A percentile compares a stretch with the other conserved stretches of the same genome.
Conservation (phyloP, 2,329 filamentous ascomycete genomes). For the Penicillium sp. region DNA sequence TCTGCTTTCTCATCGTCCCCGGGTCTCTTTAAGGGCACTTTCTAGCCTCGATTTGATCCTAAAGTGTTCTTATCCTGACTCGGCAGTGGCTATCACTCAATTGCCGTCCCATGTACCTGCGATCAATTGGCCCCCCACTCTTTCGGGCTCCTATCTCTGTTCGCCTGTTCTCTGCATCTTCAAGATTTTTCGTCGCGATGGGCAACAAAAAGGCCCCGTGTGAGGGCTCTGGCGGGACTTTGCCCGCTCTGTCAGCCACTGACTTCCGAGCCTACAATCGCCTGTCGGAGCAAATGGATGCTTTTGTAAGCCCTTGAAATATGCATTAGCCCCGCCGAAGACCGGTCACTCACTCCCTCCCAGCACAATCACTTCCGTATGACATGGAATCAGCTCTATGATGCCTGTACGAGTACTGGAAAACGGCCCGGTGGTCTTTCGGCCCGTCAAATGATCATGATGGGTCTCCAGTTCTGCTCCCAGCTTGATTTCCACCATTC, state of each 20-base stretch:
- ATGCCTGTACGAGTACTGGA: conserved; percentile 55
- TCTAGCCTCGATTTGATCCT: neutral
- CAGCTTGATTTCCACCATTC: conserved; percentile 74
- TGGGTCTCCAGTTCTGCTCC: conserved; percentile 67
- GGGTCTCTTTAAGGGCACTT: neutral
- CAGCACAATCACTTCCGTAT: conserved; percentile 75
- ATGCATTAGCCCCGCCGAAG: neutral
- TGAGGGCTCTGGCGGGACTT: conserved; percentile 20
- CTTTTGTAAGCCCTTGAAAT: conserved; percentile 55
- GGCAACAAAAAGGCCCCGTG: neutral
- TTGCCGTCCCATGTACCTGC: conserved; percentile 21
- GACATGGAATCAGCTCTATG: conserved; percentile 70
- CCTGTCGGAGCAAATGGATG: conserved; percentile 72
- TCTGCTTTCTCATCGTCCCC: conserved; percentile 15
- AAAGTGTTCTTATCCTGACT: neutral
- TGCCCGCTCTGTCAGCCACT: conserved; percentile 63
- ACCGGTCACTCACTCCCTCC: conserved; percentile 15
- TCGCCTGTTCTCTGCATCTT: conserved; percentile 2
- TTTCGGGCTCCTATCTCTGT: conserved; percentile 4
- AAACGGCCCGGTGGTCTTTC: conserved; percentile 64
- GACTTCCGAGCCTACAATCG: conserved; percentile 71
- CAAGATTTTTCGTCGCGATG: conserved; percentile 5
- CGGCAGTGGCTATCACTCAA: conserved; percentile 15
- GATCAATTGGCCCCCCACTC: conserved; percentile 4
- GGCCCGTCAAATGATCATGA: conserved; percentile 65